Evolutionary conservation across 257 asterid genomes (phyloP).

Genomic region (Anisodus acutangulus): DNA sequence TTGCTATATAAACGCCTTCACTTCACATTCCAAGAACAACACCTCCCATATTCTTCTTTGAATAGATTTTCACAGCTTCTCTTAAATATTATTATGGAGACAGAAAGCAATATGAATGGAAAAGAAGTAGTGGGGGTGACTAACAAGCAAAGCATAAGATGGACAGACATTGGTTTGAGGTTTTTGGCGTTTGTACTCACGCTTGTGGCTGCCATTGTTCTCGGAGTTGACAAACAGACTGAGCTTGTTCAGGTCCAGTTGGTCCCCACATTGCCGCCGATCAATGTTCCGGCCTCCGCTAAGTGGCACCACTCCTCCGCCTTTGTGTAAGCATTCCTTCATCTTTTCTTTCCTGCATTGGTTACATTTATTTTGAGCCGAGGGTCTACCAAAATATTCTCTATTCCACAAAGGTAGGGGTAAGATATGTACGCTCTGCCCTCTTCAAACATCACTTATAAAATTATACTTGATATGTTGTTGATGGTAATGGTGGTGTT

Average conservation of each 20-base stretch:
- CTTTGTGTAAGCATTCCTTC: slow-evolving; percentile 49
- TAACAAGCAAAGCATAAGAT: slow-evolving; percentile 47
- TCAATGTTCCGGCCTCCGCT: slow-evolving; percentile 52
- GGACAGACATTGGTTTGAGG: slow-evolving; percentile 57
- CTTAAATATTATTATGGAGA: slow-evolving; percentile 39
- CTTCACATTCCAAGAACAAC: not conserved
- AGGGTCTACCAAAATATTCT: no score
- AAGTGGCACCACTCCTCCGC: slow-evolving; percentile 54
- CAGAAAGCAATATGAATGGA: slow-evolving; percentile 33
- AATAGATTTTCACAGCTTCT: not conserved
- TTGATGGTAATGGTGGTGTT: no score
- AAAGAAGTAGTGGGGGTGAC: slow-evolving; percentile 45
- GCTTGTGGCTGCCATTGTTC: slow-evolving; percentile 48
- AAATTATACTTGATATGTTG: no score
- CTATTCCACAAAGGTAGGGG: no score
- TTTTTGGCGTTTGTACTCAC: slow-evolving; percentile 47
- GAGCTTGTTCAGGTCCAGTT: slow-evolving; percentile 36
- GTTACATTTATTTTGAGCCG: no score
- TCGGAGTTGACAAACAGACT: slow-evolving; percentile 48
- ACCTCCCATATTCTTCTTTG: slow-evolving; percentile 8
- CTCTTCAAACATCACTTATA: no score
- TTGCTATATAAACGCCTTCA: not conserved
- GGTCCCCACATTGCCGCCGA: slow-evolving; percentile 44
- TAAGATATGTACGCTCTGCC: no score
- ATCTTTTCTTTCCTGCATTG: no score